Percentiles rank a stretch among this genome's conserved stretches.
phyloP scores from a whole-genome alignment of 2,329 filamentous ascomycete genomes.

The Raffaelea albimanens region DNA sequence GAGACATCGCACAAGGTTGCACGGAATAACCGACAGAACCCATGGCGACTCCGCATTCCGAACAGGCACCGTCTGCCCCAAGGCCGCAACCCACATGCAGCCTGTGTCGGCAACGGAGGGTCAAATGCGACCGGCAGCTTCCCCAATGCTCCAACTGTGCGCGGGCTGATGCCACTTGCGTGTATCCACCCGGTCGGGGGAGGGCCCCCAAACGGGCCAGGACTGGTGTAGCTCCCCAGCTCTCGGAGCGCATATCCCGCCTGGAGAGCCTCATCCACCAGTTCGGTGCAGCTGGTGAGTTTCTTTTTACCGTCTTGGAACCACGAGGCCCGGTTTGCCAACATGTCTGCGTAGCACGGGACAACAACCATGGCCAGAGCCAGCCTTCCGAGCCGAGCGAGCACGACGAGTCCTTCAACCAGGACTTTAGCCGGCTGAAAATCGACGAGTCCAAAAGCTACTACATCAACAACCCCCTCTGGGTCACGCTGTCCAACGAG shows the following conservation, averaged over 20 bases:
- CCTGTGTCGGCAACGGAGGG: neutral
- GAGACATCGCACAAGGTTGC: too few relatives aligned
- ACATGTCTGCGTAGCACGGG: too few relatives aligned
- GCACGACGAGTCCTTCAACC: neutral
- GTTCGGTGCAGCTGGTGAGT: too few relatives aligned
- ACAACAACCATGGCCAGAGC: too few relatives aligned
- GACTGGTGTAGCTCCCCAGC: neutral
- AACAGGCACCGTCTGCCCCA: too few relatives aligned
- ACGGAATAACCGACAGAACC: too few relatives aligned
- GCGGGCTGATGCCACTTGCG: neutral
- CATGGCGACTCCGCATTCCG: too few relatives aligned
- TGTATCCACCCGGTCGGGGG: neutral
- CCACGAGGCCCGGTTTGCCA: too few relatives aligned
- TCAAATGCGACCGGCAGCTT: constrained; percentile 4
- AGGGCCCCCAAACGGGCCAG: neutral
- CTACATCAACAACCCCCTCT: constrained; percentile 1
- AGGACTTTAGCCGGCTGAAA: neutral
- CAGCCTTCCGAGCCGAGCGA: too few relatives aligned
- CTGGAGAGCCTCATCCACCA: neutral
- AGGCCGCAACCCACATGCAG: too few relatives aligned
- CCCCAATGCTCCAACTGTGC: constrained; percentile 3
- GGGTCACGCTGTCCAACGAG: constrained; percentile 1
- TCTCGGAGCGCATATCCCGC: neutral
- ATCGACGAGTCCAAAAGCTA: constrained; percentile 1
- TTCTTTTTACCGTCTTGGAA: too few relatives aligned